Conservation (phyloP, 2,329 filamentous ascomycete genomes). For the Pseudocercospora pini-densiflorae region DNA sequence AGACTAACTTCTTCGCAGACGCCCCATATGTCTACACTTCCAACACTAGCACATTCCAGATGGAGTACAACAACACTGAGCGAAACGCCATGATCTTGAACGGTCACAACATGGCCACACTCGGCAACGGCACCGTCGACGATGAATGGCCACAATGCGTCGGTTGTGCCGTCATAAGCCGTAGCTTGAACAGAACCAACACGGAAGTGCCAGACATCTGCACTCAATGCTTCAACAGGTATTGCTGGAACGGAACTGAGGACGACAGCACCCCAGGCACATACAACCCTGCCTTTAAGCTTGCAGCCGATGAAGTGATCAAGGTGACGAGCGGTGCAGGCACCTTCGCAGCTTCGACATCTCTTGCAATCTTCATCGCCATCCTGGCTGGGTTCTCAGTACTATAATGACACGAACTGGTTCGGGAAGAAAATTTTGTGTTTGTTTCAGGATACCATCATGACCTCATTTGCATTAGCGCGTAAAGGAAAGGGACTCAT, state of each 20-base stretch:
- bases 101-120: conserved; percentile 81
- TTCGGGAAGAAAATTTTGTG: background rate
- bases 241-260: conserved; percentile 91
- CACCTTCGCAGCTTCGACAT: conserved; percentile 7
- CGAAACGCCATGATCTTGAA: conserved; percentile 85
- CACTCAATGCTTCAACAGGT: conserved; percentile 73
- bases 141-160: conserved; percentile 80
- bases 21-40: conserved; percentile 67
- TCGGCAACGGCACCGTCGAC: conserved; percentile 78
- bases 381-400: conserved; percentile 2
- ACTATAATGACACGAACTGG: background rate
- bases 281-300: conserved; percentile 37
- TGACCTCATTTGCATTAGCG: conserved; percentile 1
- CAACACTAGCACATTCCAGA: conserved; percentile 80
- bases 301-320: conserved; percentile 19
- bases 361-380: conserved; percentile 9
- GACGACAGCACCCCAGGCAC: conserved; percentile 37
- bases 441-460: conserved; percentile 6
- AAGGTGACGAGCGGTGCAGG: conserved; percentile 23
- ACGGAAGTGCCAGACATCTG: conserved; percentile 74
- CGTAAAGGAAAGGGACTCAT: background rate
- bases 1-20: conserved; percentile 15
- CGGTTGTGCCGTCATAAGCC: conserved; percentile 80
- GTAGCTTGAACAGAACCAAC: conserved; percentile 73
- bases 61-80: conserved; percentile 65